Evolutionary conservation across 352 stramenopile genomes (phyloP).

Genomic region (Phytophthora pluvialis): DNA sequence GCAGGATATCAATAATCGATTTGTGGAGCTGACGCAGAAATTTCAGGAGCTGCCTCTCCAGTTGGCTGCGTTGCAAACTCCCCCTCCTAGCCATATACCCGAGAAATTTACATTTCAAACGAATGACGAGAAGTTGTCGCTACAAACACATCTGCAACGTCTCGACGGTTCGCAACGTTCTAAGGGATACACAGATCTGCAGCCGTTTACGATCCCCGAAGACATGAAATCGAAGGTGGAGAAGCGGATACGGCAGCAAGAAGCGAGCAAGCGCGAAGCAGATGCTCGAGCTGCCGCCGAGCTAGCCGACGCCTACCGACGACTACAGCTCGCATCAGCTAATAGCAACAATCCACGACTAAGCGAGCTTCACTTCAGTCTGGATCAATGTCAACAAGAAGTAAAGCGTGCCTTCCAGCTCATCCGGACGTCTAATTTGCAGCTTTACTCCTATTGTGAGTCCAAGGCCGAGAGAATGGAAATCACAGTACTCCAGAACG

Average conservation of each 20-base stretch:
- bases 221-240: slow-evolving; percentile 86
- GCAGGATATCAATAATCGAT: slow-evolving; percentile 66
- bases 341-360: slow-evolving; percentile 59
- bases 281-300: slow-evolving; percentile 54
- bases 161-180: slow-evolving; percentile 27
- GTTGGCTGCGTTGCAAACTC: slow-evolving; percentile 52
- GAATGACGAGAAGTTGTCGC: slow-evolving; percentile 60
- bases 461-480: slow-evolving; percentile 69
- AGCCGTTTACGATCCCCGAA: slow-evolving; percentile 77
- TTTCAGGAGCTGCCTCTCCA: slow-evolving; percentile 66
- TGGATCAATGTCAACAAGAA: slow-evolving; percentile 75
- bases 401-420: slow-evolving; percentile 70
- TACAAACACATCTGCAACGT: slow-evolving; percentile 55
- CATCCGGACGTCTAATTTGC: slow-evolving; percentile 68
- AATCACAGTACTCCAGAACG: slow-evolving; percentile 47
- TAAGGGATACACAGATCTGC: slow-evolving; percentile 64
- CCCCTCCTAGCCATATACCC: slow-evolving; percentile 16
- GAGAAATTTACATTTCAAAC: slow-evolving; percentile 58
- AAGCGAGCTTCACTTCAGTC: slow-evolving; percentile 59
- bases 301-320: slow-evolving; percentile 64
- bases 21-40: slow-evolving; percentile 66
- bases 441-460: slow-evolving; percentile 70
- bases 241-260: slow-evolving; percentile 61
- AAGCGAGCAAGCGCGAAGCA: slow-evolving; percentile 54
- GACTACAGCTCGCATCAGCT: slow-evolving; percentile 51